Evolutionary conservation across 1,139 yeast genomes (phyloP).

Genomic region (Scheffersomyces stambukii): DNA sequence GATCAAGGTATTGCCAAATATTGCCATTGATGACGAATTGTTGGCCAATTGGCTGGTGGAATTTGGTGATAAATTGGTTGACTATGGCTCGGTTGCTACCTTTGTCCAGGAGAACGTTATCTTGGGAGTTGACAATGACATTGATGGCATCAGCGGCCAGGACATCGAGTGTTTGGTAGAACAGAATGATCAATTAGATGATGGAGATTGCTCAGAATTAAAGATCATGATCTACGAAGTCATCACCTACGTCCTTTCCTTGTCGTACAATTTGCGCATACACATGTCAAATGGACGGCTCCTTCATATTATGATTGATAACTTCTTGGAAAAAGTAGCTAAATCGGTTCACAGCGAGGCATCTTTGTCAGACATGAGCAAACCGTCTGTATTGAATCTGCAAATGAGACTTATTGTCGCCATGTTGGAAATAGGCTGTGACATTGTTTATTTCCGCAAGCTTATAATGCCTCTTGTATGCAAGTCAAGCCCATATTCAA

Average conservation of each 20-base stretch:
- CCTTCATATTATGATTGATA: slow-evolving; percentile 19
- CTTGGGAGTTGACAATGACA: slow-evolving; percentile 5
- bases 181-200: slow-evolving; percentile 17
- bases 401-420: slow-evolving; percentile 20
- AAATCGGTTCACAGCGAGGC: no score
- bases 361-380: slow-evolving; percentile 3
- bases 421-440: slow-evolving; percentile 37
- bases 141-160: background rate
- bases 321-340: slow-evolving; percentile 14
- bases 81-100: slow-evolving; percentile 16
- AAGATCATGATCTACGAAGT: slow-evolving; percentile 29
- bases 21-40: slow-evolving; percentile 23
- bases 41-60: slow-evolving; percentile 39
- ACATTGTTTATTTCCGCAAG: slow-evolving; percentile 17
- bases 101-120: slow-evolving; percentile 17
- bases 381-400: slow-evolving; percentile 17
- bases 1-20: slow-evolving; percentile 18
- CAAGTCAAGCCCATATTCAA: slow-evolving; percentile 10
- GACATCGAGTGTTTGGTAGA: slow-evolving; percentile 14
- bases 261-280: background rate
- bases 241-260: slow-evolving; percentile 17
- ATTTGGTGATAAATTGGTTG: slow-evolving; percentile 20
- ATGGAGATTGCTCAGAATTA: slow-evolving; percentile 25
- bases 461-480: slow-evolving; percentile 17
- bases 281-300: slow-evolving; percentile 17